Evolutionary conservation across 1,139 yeast species (phyloP).

Genomic region (Taphrina wiesneri): DNA sequence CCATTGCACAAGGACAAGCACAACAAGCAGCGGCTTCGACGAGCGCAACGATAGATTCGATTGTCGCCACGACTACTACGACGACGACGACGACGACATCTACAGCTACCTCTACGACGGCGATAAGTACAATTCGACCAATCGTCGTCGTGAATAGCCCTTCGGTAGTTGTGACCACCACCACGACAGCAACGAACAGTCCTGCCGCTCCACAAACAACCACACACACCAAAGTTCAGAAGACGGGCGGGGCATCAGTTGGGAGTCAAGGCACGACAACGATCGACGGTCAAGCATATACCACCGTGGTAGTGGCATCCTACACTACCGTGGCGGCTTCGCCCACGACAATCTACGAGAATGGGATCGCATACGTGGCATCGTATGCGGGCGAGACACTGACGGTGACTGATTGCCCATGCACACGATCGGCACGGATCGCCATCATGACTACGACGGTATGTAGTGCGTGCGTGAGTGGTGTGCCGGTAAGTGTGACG

Average conservation of each 20-base stretch:
- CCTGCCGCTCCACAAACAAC: not conserved
- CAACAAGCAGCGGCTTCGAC: not conserved
- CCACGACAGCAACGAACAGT: not conserved
- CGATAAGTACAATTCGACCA: not conserved
- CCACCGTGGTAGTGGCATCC: constrained; percentile 16
- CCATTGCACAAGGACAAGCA: not conserved
- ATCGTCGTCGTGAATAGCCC: not conserved
- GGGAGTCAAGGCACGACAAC: constrained; percentile 17
- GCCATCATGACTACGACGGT: constrained; percentile 14
- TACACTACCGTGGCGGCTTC: constrained; percentile 5
- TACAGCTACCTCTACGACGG: not conserved
- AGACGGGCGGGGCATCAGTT: not conserved
- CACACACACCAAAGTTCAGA: not conserved
- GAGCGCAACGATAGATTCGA: not conserved
- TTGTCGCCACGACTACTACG: not conserved
- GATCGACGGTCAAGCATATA: constrained; percentile 8
- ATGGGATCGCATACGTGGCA: constrained; percentile 24
- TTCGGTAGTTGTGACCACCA: not conserved
- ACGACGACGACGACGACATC: not conserved
- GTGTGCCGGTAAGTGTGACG: not conserved
- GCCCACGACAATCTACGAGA: constrained; percentile 12
- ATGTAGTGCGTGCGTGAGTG: constrained; percentile 4
- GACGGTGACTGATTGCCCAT: constrained; percentile 19
- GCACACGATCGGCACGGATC: constrained; percentile 14
- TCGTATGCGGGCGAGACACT: constrained; percentile 17